Base-by-base conservation (phyloP, 306 rosid genomes). In the Morella rubra region DNA sequence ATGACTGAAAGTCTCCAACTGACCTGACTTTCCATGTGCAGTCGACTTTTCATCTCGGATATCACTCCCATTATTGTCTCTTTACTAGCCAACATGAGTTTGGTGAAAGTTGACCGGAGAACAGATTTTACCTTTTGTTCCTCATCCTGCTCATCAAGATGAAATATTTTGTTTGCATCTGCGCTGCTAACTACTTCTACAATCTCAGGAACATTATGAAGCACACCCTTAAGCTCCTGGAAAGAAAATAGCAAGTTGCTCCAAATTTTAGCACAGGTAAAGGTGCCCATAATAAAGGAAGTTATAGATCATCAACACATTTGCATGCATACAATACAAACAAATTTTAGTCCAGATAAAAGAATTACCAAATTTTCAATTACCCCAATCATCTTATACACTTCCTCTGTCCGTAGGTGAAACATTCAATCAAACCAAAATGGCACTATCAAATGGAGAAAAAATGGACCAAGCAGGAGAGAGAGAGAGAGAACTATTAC, bases 151-250 rank as follows among this genome's bases (percentile, higher is more conserved):
- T 85, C 88, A 72, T 79, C 81, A 66, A 81, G 72, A 37, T 78
- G 59, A 59, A 86, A 82, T 44, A 92, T 78, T 79, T 77, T 83
- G 83, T 81, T 76, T 62, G 89, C 82, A 77, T 87, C 86, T 84
- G 72, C 84, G 77, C 79, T 73, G 51, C 97, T 96, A 75, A 95
- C 82, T 74, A 95, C 81, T 76, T 86, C 88, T 7, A 73, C 87
- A 79, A 89, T 83, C 89, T 95, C 99, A 51, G 99, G 97, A 83
- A 89, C 89, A 54, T 81, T 51, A 73, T 22, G 86, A 87, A 95
- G 85, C 74, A 92, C 93, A 64, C 73, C 82, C 82, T 89, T 92
- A 18, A 95, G 92, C 86, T 95, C 99, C 99, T 95, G 85, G 24
- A 80, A 24, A 77, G 16, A 81, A 83, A 77, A 50, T 10, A 51